These are phyloP conservation scores for Linum trigynum DNA, from an alignment of 345 rosid genomes.

Conservation along the genomic window DNA sequence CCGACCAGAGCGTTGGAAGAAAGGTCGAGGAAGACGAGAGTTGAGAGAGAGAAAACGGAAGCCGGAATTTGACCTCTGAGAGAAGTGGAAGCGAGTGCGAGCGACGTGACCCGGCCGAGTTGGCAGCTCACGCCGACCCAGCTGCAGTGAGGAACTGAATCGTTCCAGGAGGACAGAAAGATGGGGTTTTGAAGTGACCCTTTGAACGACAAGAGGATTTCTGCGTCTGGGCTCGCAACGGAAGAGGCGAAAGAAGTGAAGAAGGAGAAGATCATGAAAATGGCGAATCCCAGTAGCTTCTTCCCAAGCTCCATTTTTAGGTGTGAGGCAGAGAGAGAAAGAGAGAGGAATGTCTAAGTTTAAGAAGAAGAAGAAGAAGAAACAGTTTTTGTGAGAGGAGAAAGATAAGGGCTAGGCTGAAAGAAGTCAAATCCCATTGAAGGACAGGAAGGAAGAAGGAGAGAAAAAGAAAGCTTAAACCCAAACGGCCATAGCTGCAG, in stretches of 20 bases:
- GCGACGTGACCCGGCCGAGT: constrained; percentile 36
- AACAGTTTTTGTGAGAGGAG: background rate
- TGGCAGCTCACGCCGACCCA: constrained; percentile 76
- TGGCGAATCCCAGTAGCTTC: constrained; percentile 12
- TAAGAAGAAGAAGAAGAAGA: background rate
- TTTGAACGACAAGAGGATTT: constrained; percentile 41
- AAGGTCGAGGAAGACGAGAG: constrained; percentile 50
- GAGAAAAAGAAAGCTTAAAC: constrained; percentile 19
- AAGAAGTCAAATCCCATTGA: constrained; percentile 6
- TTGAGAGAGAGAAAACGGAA: constrained; percentile 44
- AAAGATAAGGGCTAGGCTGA: background rate
- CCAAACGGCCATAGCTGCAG: constrained; percentile 20
- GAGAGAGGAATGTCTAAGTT: background rate
- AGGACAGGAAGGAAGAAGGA: constrained; percentile 2
- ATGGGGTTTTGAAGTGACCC: constrained; percentile 32
- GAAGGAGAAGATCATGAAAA: constrained; percentile 11
- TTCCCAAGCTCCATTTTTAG: constrained; percentile 19
- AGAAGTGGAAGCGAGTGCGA: constrained; percentile 29
- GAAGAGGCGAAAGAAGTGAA: constrained; percentile 12
- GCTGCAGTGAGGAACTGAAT: constrained; percentile 31
- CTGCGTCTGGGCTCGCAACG: constrained; percentile 28
- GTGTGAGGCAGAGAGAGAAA: constrained; percentile 1
- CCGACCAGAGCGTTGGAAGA: constrained; percentile 45
- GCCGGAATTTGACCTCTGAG: constrained; percentile 39
- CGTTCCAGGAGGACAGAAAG: constrained; percentile 56